Percentiles rank a stretch among this genome's conserved stretches.
phyloP scores from a whole-genome alignment of 2,329 filamentous ascomycete species.

The Ophiostoma ulmi region DNA sequence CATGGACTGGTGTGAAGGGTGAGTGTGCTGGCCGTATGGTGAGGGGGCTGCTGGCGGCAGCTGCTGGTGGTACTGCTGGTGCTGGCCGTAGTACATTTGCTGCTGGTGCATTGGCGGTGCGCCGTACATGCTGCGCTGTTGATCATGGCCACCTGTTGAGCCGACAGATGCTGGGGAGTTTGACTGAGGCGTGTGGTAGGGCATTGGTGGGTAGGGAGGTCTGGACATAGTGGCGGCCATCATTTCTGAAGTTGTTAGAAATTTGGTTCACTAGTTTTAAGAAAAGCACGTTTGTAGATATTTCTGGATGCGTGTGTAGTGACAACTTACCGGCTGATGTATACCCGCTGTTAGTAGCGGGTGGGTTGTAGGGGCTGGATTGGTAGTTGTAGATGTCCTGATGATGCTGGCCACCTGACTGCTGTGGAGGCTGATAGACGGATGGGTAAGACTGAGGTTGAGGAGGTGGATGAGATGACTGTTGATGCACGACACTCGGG shows the following conservation, averaged over 20 bases:
- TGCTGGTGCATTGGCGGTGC: constrained; percentile 72
- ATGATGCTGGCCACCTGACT: constrained; percentile 51
- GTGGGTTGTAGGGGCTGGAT: constrained; percentile 75
- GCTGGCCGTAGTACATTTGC: constrained; percentile 69
- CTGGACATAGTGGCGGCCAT: constrained; percentile 68
- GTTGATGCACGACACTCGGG: constrained; percentile 61
- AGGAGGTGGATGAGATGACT: constrained; percentile 63
- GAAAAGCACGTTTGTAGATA: background rate
- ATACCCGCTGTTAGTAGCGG: constrained; percentile 76
- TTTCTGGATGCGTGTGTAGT: background rate
- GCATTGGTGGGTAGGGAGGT: constrained; percentile 78
- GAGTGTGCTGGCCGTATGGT: constrained; percentile 56
- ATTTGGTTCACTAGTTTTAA: background rate
- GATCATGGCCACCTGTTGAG: constrained; percentile 82
- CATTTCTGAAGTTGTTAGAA: constrained; percentile 45
- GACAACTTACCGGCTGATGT: constrained; percentile 70
- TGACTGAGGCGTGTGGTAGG: constrained; percentile 89
- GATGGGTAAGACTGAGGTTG: constrained; percentile 43
- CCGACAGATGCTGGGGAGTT: constrained; percentile 91
- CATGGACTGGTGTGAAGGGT: constrained; percentile 54
- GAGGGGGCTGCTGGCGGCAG: constrained; percentile 56
- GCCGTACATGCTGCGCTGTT: constrained; percentile 80
- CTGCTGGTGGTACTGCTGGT: constrained; percentile 62
- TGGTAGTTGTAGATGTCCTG: constrained; percentile 75
- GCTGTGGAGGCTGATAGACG: constrained; percentile 47